Evolutionary conservation across 1,139 yeast genomes (phyloP).

Genomic region (Yamadazyma friedrichii): DNA sequence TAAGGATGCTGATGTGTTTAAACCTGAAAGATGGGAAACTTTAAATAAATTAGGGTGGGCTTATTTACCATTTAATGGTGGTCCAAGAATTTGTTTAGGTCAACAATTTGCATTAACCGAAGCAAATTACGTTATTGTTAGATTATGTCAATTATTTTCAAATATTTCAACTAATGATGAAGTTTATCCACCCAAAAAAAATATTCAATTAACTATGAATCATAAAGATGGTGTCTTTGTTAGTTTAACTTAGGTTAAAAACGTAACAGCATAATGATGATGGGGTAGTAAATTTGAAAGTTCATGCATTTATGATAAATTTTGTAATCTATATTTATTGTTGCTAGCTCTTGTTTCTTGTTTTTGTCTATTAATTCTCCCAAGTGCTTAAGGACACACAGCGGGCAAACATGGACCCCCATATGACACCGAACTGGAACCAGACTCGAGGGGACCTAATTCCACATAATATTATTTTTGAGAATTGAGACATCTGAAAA

Average conservation of each 20-base stretch:
- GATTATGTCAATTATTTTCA: slow-evolving; percentile 36
- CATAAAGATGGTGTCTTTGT: slow-evolving; percentile 28
- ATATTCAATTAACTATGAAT: slow-evolving; percentile 36
- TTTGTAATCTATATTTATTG: neutral
- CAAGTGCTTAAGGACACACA: no score
- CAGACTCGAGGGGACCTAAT: neutral
- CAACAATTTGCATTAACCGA: slow-evolving; percentile 58
- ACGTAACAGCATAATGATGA: no score
- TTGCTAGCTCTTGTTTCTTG: neutral
- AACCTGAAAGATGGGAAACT: slow-evolving; percentile 47
- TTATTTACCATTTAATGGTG: slow-evolving; percentile 55
- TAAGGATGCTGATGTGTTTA: slow-evolving; percentile 39
- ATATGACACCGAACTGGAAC: no score
- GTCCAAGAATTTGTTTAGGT: slow-evolving; percentile 57
- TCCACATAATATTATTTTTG: neutral
- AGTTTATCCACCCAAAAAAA: slow-evolving; percentile 32
- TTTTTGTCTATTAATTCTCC: no score
- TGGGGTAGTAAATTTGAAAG: no score
- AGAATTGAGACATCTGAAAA: no score
- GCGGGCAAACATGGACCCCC: no score
- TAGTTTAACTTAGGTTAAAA: slow-evolving; percentile 9
- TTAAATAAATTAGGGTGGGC: slow-evolving; percentile 37
- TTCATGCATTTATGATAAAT: neutral
- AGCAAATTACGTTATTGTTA: slow-evolving; percentile 44
- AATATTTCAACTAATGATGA: slow-evolving; percentile 21